Base-by-base conservation (phyloP, 192 early-diverging fungal genomes). In the Gaertneriomyces sp. region DNA sequence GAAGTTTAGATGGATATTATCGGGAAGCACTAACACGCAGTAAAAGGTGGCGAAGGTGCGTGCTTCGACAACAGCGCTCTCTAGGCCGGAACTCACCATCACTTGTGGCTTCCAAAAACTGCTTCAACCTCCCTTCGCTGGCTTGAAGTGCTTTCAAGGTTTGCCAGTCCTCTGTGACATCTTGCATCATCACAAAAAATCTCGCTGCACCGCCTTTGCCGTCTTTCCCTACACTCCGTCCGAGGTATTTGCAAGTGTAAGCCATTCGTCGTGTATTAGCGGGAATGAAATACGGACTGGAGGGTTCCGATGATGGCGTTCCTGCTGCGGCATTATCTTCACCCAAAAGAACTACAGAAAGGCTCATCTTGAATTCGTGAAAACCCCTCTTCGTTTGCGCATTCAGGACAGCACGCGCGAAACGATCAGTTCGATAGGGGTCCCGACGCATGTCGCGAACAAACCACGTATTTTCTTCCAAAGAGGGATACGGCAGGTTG, bases 121-220 rank as follows among this genome's bases (percentile, higher is more conserved):
- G 47, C 16, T 17, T 49, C 47, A 49, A 49, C 47, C 47, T 12
- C 14, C 14, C 16, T 49, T 49, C 47, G 2, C 47, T 49, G 2
- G 47, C 47, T 49, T 49, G 47, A 0, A 49, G 47, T 49, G 47
- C 47, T 17, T 49, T 49, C 47, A 49, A 17, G 1, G 47, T 49
- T 17, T 12, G 12, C 47, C 47, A 49, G 47, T 49, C 47, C 47
- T 49, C 47, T 0, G 47, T 49, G 14, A 49, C 47, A 49, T 49
- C 47, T n/a, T 49, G 47, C 47, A 49, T 49, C 47, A 49, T 49
- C 16, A 49, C 47, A 17, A 49, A 49, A 49, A 49, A 49, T 17
- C 47, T 12, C 14, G 12, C 47, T 2, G 47, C 16, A 33, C 25
- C 25, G 25, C 25, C 25, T 49, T 49, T 49, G 14, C 47, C 47